These are phyloP conservation scores for Phylloboletellus chloephorus DNA, from an alignment of 1,284 basidiomycete genomes.

Conservation along the genomic window DNA sequence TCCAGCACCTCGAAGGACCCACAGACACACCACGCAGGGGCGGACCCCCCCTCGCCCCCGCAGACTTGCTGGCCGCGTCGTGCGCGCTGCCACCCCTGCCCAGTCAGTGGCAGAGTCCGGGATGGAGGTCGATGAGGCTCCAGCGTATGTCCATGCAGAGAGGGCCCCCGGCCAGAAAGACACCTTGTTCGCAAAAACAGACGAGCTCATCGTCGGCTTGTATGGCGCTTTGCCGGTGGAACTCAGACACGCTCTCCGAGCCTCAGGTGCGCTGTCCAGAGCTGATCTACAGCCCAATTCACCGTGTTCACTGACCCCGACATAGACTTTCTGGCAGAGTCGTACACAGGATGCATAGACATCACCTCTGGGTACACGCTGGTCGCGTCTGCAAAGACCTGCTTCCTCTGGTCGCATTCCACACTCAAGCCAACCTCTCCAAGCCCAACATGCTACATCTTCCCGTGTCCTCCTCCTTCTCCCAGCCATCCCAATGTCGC, in stretches of 20 bases:
- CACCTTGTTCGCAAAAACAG: constrained; percentile 62
- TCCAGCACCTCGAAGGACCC: constrained; percentile 44
- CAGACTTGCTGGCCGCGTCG: constrained; percentile 22
- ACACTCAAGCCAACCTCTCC: constrained; percentile 35
- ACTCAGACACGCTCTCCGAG: constrained; percentile 63
- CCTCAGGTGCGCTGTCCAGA: constrained; percentile 44
- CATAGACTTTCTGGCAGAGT: constrained; percentile 61
- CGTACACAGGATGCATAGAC: constrained; percentile 68
- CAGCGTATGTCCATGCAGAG: constrained; percentile 34
- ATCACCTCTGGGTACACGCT: constrained; percentile 66
- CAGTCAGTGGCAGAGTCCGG: constrained; percentile 38
- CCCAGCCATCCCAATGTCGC: constrained; percentile 35
- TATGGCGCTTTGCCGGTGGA: constrained; percentile 68
- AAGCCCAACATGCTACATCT: constrained; percentile 75
- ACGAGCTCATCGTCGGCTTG: constrained; percentile 63
- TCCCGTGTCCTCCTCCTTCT: constrained; percentile 51
- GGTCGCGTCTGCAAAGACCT: constrained; percentile 63
- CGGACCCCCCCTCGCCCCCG: constrained; percentile 32
- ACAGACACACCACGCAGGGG: constrained; percentile 35
- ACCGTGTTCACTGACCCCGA: constrained; percentile 1
- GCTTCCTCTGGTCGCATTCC: constrained; percentile 79
- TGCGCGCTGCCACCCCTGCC: constrained; percentile 27
- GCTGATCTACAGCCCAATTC: neutral
- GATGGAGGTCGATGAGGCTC: constrained; percentile 63
- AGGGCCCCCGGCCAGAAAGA: constrained; percentile 35